Evolutionary conservation across 352 stramenopile genomes (phyloP), one percentile per base, ranked within the genome.

Genomic region (Globisporangium polare): DNA sequence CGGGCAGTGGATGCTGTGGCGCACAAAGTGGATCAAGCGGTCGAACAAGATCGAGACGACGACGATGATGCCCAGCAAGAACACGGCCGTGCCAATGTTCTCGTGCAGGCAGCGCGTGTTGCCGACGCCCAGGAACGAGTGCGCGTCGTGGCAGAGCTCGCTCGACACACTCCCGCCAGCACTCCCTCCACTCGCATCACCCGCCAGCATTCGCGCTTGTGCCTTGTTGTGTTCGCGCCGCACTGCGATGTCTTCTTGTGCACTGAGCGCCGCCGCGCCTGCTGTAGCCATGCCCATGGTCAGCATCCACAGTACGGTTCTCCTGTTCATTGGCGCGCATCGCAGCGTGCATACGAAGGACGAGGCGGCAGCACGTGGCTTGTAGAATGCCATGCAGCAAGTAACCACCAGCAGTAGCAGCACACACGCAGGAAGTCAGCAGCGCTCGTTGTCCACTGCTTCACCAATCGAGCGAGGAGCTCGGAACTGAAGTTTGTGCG

Each of bases 41-140:
- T 94, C 84, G 27, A 94, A 71, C 27, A 74, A 66, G 22, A 92
- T 77, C 3, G 84, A 94, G 20, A 92, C 72, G 7, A 83, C 65
- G 35, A 94, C 75, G 53, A 95, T 95, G 62, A 94, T 68, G 13
- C 69, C 79, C 9, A 93, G 63, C 26, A 95, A 75, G 61, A 94
- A 89, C 52, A 89, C 80, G 8, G 79, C 78, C 7, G 85, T 90
- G 29, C 66, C 65, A 18, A 95, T 45, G 67, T 95, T 91, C 22
- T 80, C 62, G 51, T 92, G 71, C 49, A 95, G 66, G 43, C 86
- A 95, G n/a, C 76, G 56, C 4, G 78, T 77, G 68, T 95, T 95
- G 51, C 80, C 86, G 2, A 95, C 86, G 20, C 86, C 86, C 8
- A 95, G 66, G 62, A 95, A 95, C 39, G 84, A 88, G 15, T 52